A percentile compares a stretch with the other conserved stretches of the same genome.
phyloP scores from a whole-genome alignment of 1,284 basidiomycete species.

The Rhodotorula sp. region DNA sequence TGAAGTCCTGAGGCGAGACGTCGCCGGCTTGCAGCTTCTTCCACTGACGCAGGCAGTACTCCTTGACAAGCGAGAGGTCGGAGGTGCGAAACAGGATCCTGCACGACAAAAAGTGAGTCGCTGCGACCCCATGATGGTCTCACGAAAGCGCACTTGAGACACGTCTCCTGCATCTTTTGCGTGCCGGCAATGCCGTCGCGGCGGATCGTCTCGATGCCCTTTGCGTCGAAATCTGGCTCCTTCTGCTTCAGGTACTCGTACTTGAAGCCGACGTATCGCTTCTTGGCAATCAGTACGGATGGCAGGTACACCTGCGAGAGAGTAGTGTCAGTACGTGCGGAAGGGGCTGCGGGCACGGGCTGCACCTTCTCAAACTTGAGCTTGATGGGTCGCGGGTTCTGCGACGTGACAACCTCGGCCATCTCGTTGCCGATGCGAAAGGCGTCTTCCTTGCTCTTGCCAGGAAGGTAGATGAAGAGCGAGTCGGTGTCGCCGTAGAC shows the following conservation, averaged over 20 bases:
- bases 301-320: constrained; percentile 78
- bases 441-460: constrained; percentile 87
- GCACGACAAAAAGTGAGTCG: background rate
- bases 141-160: constrained; percentile 67
- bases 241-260: constrained; percentile 79
- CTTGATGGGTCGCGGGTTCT: constrained; percentile 88
- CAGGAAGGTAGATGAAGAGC: constrained; percentile 83
- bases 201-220: constrained; percentile 95
- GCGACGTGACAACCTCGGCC: constrained; percentile 76
- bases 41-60: constrained; percentile 85
- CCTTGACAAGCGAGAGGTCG: constrained; percentile 84
- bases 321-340: background rate
- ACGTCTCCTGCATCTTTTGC: constrained; percentile 83
- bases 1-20: constrained; percentile 83
- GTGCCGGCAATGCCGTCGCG: constrained; percentile 86
- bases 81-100: constrained; percentile 86
- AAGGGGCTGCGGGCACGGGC: constrained; percentile 3
- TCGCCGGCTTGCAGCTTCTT: constrained; percentile 76
- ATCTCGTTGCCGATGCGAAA: constrained; percentile 91
- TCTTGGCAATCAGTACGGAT: constrained; percentile 91
- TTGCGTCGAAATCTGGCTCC: constrained; percentile 87
- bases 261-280: constrained; percentile 94
- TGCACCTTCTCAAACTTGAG: constrained; percentile 94
- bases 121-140: no score
- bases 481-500: constrained; percentile 99